These are phyloP conservation scores for Asclepias syriaca DNA, from an alignment of 257 asterid species.

Conservation along the genomic window DNA sequence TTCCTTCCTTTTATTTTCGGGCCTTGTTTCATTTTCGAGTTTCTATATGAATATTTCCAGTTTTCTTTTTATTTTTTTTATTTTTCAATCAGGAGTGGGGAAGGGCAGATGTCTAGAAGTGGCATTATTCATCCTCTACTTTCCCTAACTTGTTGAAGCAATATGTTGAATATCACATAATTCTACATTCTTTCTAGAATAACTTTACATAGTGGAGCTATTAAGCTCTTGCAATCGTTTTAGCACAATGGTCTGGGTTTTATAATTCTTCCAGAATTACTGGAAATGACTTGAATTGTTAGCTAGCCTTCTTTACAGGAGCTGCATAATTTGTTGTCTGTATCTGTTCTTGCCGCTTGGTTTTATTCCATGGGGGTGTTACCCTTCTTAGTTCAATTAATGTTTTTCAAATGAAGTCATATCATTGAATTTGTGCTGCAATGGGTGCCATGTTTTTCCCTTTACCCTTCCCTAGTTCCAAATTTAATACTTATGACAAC, in stretches of 20 bases:
- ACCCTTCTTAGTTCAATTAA: neutral
- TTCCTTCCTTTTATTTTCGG: slow-evolving; percentile 7
- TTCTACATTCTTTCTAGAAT: neutral
- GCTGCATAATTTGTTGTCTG: neutral
- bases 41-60: neutral
- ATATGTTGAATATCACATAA: neutral
- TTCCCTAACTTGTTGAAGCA: neutral
- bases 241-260: neutral
- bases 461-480: neutral
- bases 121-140: neutral
- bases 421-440: neutral
- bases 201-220: neutral
- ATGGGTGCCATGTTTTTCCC: neutral
- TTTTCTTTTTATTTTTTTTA: neutral
- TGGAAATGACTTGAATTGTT: neutral
- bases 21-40: neutral
- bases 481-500: neutral
- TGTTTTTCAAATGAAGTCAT: neutral
- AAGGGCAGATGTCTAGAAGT: neutral
- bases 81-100: neutral
- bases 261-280: neutral
- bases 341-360: neutral
- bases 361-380: neutral
- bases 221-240: neutral
- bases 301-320: neutral